Evolutionary conservation across 2,329 filamentous ascomycete species (phyloP).

Genomic region (Esteya vermicola): DNA sequence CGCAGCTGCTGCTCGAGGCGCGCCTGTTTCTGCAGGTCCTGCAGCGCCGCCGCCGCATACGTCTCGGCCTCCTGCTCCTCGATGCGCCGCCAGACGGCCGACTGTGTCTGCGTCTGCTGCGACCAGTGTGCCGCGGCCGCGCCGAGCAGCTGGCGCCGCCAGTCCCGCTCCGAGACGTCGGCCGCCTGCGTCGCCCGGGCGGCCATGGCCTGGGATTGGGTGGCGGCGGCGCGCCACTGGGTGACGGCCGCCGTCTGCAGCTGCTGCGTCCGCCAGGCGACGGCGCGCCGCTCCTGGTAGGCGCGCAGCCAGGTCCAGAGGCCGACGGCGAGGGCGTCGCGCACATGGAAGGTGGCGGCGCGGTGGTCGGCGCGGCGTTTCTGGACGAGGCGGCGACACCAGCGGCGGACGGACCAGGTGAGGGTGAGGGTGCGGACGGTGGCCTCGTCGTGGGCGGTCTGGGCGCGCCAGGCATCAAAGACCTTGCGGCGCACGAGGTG

Average conservation of each 20-base stretch:
- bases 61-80: slow-evolving; percentile 7
- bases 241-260: neutral
- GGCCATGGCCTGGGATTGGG: neutral
- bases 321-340: slow-evolving; percentile 14
- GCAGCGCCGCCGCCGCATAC: slow-evolving; percentile 1
- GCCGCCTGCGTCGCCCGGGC: neutral
- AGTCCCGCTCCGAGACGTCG: no score
- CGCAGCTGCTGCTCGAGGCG: slow-evolving; percentile 5
- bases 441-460: slow-evolving; percentile 45
- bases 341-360: slow-evolving; percentile 16
- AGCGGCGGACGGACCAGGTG: slow-evolving; percentile 14
- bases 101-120: slow-evolving; percentile 2
- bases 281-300: slow-evolving; percentile 13
- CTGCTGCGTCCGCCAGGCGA: slow-evolving; percentile 8
- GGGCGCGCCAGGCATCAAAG: slow-evolving; percentile 55
- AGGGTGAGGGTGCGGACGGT: slow-evolving; percentile 26
- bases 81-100: slow-evolving; percentile 2
- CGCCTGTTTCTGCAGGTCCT: slow-evolving; percentile 7
- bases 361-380: no score
- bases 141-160: neutral
- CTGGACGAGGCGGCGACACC: no score
- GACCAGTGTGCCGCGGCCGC: slow-evolving; percentile 4
- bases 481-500: slow-evolving; percentile 57
- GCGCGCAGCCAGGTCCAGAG: slow-evolving; percentile 18
- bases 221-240: neutral